Evolutionary conservation across 371 early-diverging fungal genomes (phyloP), one percentile per base, ranked within the genome.

Genomic region (Batrachochytrium dendrobatidis): DNA sequence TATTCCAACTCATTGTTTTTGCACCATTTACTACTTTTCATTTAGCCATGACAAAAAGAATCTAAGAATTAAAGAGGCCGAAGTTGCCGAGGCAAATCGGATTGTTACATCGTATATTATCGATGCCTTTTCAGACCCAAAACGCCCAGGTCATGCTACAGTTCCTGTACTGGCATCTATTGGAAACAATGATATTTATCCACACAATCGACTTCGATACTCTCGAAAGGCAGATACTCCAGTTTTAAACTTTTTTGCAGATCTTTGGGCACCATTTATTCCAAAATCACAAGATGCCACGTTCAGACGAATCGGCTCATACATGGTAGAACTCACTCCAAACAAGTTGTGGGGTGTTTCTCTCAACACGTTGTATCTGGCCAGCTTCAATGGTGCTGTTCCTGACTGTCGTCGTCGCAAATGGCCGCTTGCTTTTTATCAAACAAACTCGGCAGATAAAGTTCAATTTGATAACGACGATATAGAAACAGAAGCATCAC

Each of bases 181-280:
- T 29, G 69, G 69, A 46, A 69, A 69, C 57, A 69, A 69, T 57
- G 69, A 69, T 39, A 50, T 69, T 24, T 48, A 35, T 24, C 62
- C 61, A 12, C 66, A 65, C 62, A 69, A 69, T 43, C 43, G 49
- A 25, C 49, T 68, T 18, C 29, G 26, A 17, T 68, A 61, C 56
- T 53, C 56, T 4, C 54, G 58, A 6, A 33, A 51, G 15, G 10
- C 18, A 2, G 44, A 44, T n/a, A 63, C 59, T 33, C 64, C 60
- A 15, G 59, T 55, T 4, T 51, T 64, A 1, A 56, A 68, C 44
- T 64, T 58, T 39, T 68, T 56, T 35, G 58, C 57, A 12, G 29
- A 18, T 8, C 48, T 64, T 22, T 68, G 68, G 68, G n/a, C 30
- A 8, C 55, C 20, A 2, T 64, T 61, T 56, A 68, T 68, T 25